phyloP scores from a whole-genome alignment of 148 eudicot genomes.

The Diospyros kaki region DNA sequence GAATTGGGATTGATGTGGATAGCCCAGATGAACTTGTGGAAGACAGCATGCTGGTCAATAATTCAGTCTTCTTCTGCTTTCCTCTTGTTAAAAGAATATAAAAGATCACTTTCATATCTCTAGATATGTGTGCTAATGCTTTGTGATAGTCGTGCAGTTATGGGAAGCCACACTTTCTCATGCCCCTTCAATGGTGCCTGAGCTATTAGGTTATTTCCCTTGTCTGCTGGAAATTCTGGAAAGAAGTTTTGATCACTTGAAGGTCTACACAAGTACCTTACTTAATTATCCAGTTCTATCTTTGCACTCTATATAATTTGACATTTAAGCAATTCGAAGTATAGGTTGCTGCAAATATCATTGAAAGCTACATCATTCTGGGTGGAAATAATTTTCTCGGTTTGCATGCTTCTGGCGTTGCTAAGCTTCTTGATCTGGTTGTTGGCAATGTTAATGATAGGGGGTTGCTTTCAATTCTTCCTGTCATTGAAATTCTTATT shows the following conservation, averaged over 20 bases:
- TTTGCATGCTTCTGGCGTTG: conserved; percentile 73
- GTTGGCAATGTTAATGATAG: conserved; percentile 82
- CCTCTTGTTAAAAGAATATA: neutral
- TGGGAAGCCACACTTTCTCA: conserved; percentile 95
- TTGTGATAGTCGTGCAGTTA: conserved; percentile 46
- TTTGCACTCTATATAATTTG: conserved; percentile 5
- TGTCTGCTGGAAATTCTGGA: conserved; percentile 73
- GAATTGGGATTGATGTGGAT: conserved; percentile 62
- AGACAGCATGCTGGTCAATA: conserved; percentile 86
- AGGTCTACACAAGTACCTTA: conserved; percentile 35
- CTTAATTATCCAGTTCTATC: neutral
- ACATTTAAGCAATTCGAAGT: conserved; percentile 14
- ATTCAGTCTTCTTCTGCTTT: neutral
- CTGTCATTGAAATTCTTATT: conserved; percentile 75
- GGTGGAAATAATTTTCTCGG: conserved; percentile 83
- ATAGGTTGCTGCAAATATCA: conserved; percentile 89
- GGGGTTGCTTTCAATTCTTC: conserved; percentile 85
- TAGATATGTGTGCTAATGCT: conserved; percentile 9
- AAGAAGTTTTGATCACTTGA: conserved; percentile 90
- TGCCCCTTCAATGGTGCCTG: conserved; percentile 89
- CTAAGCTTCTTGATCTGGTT: conserved; percentile 76
- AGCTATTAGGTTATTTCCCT: conserved; percentile 68
- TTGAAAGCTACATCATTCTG: conserved; percentile 74
- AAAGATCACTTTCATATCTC: neutral
- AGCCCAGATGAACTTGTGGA: conserved; percentile 97